These are phyloP conservation scores for Mycena galericulata DNA, from an alignment of 768 basidiomycete genomes.

Conservation along the genomic window DNA sequence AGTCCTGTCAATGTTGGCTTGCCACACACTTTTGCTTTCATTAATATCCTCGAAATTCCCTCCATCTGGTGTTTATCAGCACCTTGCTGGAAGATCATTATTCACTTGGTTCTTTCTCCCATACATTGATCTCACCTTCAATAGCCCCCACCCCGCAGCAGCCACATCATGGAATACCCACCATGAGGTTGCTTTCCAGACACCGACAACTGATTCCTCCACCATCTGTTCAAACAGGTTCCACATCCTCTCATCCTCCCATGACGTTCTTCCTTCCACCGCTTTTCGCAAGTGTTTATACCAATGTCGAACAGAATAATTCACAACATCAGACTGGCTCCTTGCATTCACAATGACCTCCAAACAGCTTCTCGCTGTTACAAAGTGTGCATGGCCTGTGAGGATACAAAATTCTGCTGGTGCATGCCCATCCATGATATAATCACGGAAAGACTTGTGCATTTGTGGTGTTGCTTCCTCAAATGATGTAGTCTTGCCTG, in stretches of 20 bases:
- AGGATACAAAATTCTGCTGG: slow-evolving; percentile 4
- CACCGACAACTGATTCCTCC: not conserved
- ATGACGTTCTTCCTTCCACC: slow-evolving; percentile 4
- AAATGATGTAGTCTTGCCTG: slow-evolving; percentile 6
- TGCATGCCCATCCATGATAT: not conserved
- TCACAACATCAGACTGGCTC: not conserved
- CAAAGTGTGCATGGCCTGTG: slow-evolving; percentile 11
- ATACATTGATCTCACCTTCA: slow-evolving; percentile 7
- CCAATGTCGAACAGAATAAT: slow-evolving; percentile 11
- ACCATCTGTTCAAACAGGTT: not conserved
- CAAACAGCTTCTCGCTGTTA: slow-evolving; percentile 14
- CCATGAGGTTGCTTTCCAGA: not conserved
- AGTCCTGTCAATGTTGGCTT: slow-evolving; percentile 2
- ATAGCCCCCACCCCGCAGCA: slow-evolving; percentile 12
- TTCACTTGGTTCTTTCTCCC: not conserved
- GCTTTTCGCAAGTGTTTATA: slow-evolving; percentile 15
- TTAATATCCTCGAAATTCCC: not conserved
- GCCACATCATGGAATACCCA: not conserved
- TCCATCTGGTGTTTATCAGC: not conserved
- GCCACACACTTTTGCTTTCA: slow-evolving; percentile 11
- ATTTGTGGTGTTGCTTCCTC: slow-evolving; percentile 22
- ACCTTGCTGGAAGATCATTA: slow-evolving; percentile 8
- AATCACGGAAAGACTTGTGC: slow-evolving; percentile 20
- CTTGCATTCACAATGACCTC: slow-evolving; percentile 9
- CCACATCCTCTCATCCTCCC: slow-evolving; percentile 9